phyloP scores from a whole-genome alignment of 805 yeast species.

The Alloascoidea hylecoeti region DNA sequence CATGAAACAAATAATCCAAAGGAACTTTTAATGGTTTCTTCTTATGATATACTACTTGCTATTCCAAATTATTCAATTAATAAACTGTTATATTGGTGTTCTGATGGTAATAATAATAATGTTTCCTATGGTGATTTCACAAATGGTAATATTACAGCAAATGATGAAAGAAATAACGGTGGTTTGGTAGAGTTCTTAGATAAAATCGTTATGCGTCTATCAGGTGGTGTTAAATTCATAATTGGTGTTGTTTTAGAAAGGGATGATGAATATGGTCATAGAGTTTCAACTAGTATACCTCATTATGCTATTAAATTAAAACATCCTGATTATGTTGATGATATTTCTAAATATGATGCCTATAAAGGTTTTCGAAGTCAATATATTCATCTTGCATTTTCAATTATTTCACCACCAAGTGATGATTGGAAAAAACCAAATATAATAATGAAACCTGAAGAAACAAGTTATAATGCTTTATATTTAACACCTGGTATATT shows the following conservation, averaged over 20 bases:
- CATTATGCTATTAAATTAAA: constrained; percentile 45
- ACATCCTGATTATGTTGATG: constrained; percentile 39
- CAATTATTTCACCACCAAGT: constrained; percentile 27
- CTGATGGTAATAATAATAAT: neutral
- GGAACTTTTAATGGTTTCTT: constrained; percentile 46
- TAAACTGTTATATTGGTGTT: constrained; percentile 1
- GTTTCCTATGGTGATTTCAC: constrained; percentile 1
- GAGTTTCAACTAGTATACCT: constrained; percentile 34
- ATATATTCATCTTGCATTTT: constrained; percentile 59
- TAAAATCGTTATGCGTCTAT: constrained; percentile 44
- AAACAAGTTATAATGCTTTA: constrained; percentile 44
- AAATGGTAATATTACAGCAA: neutral
- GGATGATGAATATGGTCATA: constrained; percentile 15
- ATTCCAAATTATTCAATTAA: constrained; percentile 52
- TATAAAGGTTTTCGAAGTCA: constrained; percentile 71
- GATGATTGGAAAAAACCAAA: constrained; percentile 10
- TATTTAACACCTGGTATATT: constrained; percentile 65
- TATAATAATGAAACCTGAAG: constrained; percentile 3
- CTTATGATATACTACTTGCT: constrained; percentile 52
- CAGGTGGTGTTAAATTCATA: constrained; percentile 64
- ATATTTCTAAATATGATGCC: constrained; percentile 55
- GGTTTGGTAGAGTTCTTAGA: constrained; percentile 16
- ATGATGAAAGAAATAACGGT: neutral
- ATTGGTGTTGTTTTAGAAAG: constrained; percentile 65
- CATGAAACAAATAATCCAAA: constrained; percentile 59